Evolutionary conservation across 1,284 basidiomycete genomes (phyloP).

Genomic region (Ganoderma boninense): DNA sequence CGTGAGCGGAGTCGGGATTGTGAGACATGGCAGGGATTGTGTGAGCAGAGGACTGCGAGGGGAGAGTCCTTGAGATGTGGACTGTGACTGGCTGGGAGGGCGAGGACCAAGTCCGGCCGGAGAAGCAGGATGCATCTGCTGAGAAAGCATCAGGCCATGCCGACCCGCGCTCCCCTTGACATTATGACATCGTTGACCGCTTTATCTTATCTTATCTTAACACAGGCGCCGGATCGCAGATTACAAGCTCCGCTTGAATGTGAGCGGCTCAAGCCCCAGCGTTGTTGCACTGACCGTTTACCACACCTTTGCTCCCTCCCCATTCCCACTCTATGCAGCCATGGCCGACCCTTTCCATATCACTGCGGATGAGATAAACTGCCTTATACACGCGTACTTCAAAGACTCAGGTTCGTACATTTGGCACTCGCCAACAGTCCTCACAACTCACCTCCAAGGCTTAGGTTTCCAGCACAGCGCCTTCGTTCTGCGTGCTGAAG

Average conservation of each 20-base stretch:
- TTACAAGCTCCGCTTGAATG: slow-evolving; percentile 22
- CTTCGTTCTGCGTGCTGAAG: slow-evolving; percentile 77
- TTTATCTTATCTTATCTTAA: slow-evolving; percentile 23
- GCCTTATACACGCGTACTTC: slow-evolving; percentile 84
- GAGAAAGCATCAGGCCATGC: slow-evolving; percentile 11
- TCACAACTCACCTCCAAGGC: slow-evolving; percentile 9
- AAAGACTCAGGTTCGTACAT: slow-evolving; percentile 70
- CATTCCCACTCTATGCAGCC: slow-evolving; percentile 19
- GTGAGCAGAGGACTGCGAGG: background rate
- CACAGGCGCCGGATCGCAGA: background rate
- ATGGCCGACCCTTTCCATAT: slow-evolving; percentile 59
- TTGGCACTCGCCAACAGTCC: background rate
- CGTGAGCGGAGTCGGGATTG: background rate
- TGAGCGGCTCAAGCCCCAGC: background rate
- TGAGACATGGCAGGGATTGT: background rate
- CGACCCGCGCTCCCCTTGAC: too few relatives aligned
- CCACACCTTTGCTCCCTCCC: background rate
- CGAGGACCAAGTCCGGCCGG: slow-evolving; percentile 12
- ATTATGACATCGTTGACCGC: too few relatives aligned
- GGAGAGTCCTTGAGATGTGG: slow-evolving; percentile 3
- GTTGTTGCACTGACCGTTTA: background rate
- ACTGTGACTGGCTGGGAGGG: background rate
- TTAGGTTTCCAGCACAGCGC: slow-evolving; percentile 82
- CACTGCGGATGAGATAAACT: slow-evolving; percentile 85
- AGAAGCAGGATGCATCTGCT: slow-evolving; percentile 9